Evolutionary conservation across 2,329 filamentous ascomycete species (phyloP).

Genomic region (Salinomyces thailandicus): DNA sequence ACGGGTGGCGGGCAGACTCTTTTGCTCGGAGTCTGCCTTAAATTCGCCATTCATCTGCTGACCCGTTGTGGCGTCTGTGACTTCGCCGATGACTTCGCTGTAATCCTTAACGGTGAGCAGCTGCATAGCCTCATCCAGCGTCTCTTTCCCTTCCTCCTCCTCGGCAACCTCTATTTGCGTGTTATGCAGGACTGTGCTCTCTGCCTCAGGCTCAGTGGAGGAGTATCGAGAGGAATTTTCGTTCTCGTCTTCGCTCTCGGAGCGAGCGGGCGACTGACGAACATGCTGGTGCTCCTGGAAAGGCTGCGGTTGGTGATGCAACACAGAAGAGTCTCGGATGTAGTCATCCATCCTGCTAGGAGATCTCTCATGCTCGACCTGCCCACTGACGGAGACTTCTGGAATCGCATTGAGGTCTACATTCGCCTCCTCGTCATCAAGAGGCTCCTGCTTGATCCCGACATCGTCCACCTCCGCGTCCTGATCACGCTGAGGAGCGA

Average conservation of each 20-base stretch:
- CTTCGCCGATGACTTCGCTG: conserved; percentile 14
- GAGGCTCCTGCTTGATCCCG: conserved; percentile 55
- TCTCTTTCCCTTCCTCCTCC: conserved; percentile 22
- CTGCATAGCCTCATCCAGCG: conserved; percentile 25
- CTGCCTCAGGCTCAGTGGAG: conserved; percentile 23
- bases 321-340: conserved; percentile 41
- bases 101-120: conserved; percentile 26
- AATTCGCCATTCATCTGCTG: no score
- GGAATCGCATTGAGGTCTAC: conserved; percentile 58
- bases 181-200: conserved; percentile 20
- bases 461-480: conserved; percentile 53
- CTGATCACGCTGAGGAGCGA: conserved; percentile 35
- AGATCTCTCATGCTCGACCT: conserved; percentile 28
- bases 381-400: background rate
- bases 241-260: conserved; percentile 35
- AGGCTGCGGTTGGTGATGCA: conserved; percentile 38
- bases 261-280: conserved; percentile 9
- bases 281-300: conserved; percentile 15
- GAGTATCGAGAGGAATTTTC: conserved; percentile 49
- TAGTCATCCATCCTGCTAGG: conserved; percentile 36
- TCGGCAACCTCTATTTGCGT: background rate
- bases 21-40: conserved; percentile 3
- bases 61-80: no score
- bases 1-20: conserved; percentile 7
- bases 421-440: conserved; percentile 45